Conservation (phyloP, 1,139 yeast species). For the Pichia sp. region DNA sequence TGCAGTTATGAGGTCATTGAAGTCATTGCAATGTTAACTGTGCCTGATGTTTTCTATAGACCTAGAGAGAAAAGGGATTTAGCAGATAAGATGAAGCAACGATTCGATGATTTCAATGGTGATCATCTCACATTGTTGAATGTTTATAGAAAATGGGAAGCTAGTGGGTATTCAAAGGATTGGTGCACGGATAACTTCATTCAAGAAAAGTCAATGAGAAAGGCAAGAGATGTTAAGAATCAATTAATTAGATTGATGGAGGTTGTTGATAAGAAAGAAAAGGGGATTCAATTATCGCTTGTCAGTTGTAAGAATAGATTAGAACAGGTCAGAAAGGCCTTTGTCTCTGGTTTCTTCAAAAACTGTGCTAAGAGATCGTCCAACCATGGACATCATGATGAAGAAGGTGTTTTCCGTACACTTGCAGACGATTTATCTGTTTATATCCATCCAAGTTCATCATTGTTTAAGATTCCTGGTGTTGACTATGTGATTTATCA, state of each 20-base stretch:
- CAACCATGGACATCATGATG: constrained; percentile 33
- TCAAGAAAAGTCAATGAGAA: constrained; percentile 74
- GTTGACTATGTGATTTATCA: constrained; percentile 68
- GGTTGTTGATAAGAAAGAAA: constrained; percentile 46
- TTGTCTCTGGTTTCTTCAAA: constrained; percentile 87
- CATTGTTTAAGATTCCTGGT: constrained; percentile 59
- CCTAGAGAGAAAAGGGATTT: constrained; percentile 73
- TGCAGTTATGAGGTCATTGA: constrained; percentile 85
- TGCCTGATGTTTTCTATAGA: constrained; percentile 79
- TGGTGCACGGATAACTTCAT: constrained; percentile 87
- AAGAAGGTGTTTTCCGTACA: constrained; percentile 72
- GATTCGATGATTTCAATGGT: constrained; percentile 89
- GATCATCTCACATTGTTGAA: constrained; percentile 89
- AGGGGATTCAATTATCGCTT: constrained; percentile 21
- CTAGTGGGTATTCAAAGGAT: constrained; percentile 53
- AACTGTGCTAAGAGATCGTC: constrained; percentile 80
- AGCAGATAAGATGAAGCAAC: constrained; percentile 76
- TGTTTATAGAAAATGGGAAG: constrained; percentile 77
- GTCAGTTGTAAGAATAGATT: constrained; percentile 60
- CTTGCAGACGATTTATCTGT: constrained; percentile 77
- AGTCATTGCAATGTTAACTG: constrained; percentile 90
- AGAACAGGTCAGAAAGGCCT: constrained; percentile 64
- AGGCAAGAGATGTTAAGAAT: constrained; percentile 76
- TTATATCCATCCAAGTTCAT: constrained; percentile 84
- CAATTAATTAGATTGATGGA: constrained; percentile 67